Conservation (phyloP, 352 stramenopile species). For the Phytophthora uliginosa region DNA sequence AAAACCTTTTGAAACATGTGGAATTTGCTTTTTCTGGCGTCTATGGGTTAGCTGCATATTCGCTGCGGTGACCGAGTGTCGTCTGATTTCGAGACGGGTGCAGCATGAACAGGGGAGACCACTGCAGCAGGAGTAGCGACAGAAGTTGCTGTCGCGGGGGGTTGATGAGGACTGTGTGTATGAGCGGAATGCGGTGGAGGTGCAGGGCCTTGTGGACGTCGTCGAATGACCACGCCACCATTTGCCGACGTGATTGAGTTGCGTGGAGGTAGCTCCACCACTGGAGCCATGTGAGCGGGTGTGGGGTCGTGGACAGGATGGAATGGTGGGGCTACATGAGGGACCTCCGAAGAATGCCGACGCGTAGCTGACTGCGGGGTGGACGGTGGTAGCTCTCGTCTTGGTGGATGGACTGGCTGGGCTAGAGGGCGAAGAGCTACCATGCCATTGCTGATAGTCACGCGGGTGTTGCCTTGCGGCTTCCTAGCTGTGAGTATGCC, state of each 20-base stretch:
- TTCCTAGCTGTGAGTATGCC: slow-evolving; percentile 24
- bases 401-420: slow-evolving; percentile 28
- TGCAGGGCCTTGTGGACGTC: slow-evolving; percentile 22
- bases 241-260: slow-evolving; percentile 28
- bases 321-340: slow-evolving; percentile 4
- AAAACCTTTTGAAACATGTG: background rate
- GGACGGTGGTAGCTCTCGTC: slow-evolving; percentile 28
- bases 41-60: slow-evolving; percentile 26
- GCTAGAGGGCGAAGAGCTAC: slow-evolving; percentile 38
- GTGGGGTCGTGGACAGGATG: slow-evolving; percentile 14
- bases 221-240: slow-evolving; percentile 31
- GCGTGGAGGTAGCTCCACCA: slow-evolving; percentile 16
- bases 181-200: slow-evolving; percentile 9
- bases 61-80: slow-evolving; percentile 37
- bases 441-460: slow-evolving; percentile 34
- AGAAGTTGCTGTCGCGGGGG: slow-evolving; percentile 7
- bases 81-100: slow-evolving; percentile 31
- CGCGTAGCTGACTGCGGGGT: slow-evolving; percentile 14
- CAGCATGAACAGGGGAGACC: background rate
- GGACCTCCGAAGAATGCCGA: slow-evolving; percentile 25
- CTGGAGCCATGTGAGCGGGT: slow-evolving; percentile 8
- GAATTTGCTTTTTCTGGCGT: slow-evolving; percentile 1
- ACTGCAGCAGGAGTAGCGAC: background rate
- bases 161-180: slow-evolving; percentile 20
- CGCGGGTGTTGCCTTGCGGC: slow-evolving; percentile 22